These are phyloP conservation scores for Candida boidinii DNA, from an alignment of 805 yeast species.

Conservation along the genomic window DNA sequence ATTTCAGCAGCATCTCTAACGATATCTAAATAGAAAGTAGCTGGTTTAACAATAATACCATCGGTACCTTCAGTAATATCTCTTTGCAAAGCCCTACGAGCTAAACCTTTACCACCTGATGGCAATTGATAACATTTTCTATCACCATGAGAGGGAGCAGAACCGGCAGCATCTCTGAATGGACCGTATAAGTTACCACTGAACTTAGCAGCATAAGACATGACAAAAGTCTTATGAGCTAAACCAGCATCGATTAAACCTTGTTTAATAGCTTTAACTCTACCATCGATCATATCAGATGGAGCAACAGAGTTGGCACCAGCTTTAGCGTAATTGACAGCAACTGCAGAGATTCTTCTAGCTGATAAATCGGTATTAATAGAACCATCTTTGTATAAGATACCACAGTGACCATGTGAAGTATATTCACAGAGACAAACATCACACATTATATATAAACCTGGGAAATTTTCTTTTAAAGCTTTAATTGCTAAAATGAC, in stretches of 20 bases:
- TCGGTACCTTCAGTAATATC: conserved; percentile 93
- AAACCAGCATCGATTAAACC: conserved; percentile 75
- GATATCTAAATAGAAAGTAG: conserved; percentile 89
- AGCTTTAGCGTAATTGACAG: conserved; percentile 90
- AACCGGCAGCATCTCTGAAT: conserved; percentile 95
- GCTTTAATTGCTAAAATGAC: conserved; percentile 73
- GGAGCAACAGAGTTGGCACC: conserved; percentile 97
- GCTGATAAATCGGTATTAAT: conserved; percentile 70
- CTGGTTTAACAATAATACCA: conserved; percentile 91
- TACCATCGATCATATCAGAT: conserved; percentile 95
- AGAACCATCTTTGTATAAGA: conserved; percentile 78
- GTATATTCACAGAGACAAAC: conserved; percentile 97
- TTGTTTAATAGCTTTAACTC: conserved; percentile 77
- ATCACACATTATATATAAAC: conserved; percentile 81
- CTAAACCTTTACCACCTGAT: conserved; percentile 85
- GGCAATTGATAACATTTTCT: conserved; percentile 92
- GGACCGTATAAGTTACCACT: conserved; percentile 92
- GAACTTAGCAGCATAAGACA: conserved; percentile 94
- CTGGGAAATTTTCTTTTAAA: conserved; percentile 63
- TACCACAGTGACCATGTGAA: conserved; percentile 96
- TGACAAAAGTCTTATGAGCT: conserved; percentile 81
- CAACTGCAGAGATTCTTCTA: conserved; percentile 84
- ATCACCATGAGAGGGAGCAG: conserved; percentile 84
- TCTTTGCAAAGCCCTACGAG: conserved; percentile 81
- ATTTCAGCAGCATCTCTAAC: conserved; percentile 81